phyloP scores from a whole-genome alignment of 2,329 filamentous ascomycete species.

The Emergomyces orientalis region DNA sequence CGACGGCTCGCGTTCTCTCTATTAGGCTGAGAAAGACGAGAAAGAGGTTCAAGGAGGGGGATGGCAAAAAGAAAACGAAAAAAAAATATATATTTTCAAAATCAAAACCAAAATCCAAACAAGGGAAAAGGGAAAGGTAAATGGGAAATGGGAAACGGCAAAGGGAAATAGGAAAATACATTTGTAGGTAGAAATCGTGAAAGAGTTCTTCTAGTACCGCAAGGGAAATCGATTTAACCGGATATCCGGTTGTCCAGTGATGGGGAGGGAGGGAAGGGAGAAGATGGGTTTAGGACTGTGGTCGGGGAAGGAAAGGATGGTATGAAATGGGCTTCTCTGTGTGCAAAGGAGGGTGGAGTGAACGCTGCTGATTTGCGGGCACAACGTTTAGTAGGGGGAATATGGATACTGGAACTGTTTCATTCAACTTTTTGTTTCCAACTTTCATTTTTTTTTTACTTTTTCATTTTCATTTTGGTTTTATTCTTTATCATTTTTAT shows the following conservation, averaged over 20 bases:
- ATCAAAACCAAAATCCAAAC: neutral
- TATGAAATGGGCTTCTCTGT: neutral
- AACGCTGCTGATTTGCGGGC: neutral
- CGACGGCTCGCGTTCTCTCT: neutral
- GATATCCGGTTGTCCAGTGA: neutral
- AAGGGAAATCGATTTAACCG: neutral
- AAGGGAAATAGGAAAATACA: neutral
- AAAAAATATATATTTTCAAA: too few relatives aligned
- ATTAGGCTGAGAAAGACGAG: neutral
- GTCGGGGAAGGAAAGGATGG: neutral
- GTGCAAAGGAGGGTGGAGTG: neutral
- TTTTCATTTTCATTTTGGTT: neutral
- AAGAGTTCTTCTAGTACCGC: neutral
- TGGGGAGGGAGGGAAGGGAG: neutral
- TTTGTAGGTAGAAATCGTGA: neutral
- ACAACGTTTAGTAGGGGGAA: neutral
- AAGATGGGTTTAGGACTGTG: neutral
- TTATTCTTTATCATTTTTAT: neutral
- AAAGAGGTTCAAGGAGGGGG: neutral
- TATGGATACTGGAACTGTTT: neutral
- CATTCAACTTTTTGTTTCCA: neutral
- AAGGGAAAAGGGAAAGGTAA: neutral
- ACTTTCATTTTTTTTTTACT: neutral
- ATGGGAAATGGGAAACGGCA: neutral
- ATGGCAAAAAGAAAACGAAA: neutral